Conservation (phyloP, 2,329 filamentous ascomycete genomes). For the Apiospora kogelbergensis region DNA sequence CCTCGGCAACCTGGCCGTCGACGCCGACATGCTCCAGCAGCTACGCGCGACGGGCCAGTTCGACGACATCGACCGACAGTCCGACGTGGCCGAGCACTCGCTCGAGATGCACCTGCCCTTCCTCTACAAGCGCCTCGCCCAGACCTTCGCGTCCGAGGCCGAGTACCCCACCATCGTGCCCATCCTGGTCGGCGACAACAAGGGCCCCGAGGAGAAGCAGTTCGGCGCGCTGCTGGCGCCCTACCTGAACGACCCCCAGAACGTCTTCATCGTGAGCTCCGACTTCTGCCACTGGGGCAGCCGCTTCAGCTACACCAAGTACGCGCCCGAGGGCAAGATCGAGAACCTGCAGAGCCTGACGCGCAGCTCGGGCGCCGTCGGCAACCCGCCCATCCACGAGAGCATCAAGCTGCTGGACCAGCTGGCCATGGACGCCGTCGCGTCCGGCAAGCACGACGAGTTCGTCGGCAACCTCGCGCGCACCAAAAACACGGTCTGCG, state of each 20-base stretch:
- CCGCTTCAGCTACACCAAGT: slow-evolving; percentile 82
- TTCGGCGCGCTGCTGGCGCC: slow-evolving; percentile 73
- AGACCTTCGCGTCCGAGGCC: slow-evolving; percentile 47
- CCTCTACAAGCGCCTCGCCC: slow-evolving; percentile 73
- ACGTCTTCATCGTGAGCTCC: slow-evolving; percentile 85
- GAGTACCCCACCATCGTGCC: slow-evolving; percentile 77
- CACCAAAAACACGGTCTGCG: slow-evolving; percentile 91
- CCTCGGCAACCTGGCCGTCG: slow-evolving; percentile 68
- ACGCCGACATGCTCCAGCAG: slow-evolving; percentile 52
- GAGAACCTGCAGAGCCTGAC: slow-evolving; percentile 40
- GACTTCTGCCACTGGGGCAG: slow-evolving; percentile 97
- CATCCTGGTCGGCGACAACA: slow-evolving; percentile 80
- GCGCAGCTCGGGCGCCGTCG: slow-evolving; percentile 33
- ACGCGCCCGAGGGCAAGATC: slow-evolving; percentile 48
- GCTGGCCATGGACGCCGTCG: slow-evolving; percentile 80
- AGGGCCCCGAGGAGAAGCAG: slow-evolving; percentile 61
- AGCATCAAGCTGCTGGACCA: slow-evolving; percentile 80
- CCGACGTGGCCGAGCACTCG: slow-evolving; percentile 85
- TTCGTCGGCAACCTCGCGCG: slow-evolving; percentile 69
- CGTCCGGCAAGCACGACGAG: slow-evolving; percentile 67
- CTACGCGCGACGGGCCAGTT: slow-evolving; percentile 56
- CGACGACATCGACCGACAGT: slow-evolving; percentile 60
- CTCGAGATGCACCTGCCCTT: slow-evolving; percentile 97
- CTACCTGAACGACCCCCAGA: slow-evolving; percentile 73
- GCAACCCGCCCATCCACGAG: slow-evolving; percentile 68